phyloP scores from a whole-genome alignment of 2,329 filamentous ascomycete species.

The Neonectria punicea region DNA sequence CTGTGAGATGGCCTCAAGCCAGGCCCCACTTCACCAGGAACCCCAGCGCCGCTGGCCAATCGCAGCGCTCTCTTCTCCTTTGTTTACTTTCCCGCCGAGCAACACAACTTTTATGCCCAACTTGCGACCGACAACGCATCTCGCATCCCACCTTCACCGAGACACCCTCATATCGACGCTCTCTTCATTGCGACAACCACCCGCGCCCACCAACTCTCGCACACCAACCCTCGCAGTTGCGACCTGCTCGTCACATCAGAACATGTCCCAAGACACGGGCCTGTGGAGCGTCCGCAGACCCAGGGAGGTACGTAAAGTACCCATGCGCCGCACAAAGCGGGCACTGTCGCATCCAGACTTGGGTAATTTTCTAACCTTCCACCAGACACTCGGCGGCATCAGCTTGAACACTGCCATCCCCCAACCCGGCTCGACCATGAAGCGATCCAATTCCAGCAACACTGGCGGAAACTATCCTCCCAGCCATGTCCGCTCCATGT shows the following conservation, averaged over 20 bases:
- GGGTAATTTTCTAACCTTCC: slow-evolving; percentile 31
- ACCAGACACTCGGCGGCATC: slow-evolving; percentile 85
- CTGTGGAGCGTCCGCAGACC: slow-evolving; percentile 92
- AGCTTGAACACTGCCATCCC: slow-evolving; percentile 87
- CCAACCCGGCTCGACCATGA: slow-evolving; percentile 92
- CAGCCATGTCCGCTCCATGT: slow-evolving; percentile 83
- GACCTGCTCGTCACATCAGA: slow-evolving; percentile 22
- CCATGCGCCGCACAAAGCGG: slow-evolving; percentile 21
- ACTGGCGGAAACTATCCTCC: slow-evolving; percentile 68
- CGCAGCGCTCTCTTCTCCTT: slow-evolving; percentile 37
- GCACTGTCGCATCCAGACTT: slow-evolving; percentile 29
- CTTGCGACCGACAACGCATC: slow-evolving; percentile 28
- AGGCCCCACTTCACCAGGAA: not conserved
- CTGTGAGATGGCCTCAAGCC: not conserved
- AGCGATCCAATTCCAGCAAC: slow-evolving; percentile 85
- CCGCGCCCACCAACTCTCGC: slow-evolving; percentile 16
- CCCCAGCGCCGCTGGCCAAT: slow-evolving; percentile 39
- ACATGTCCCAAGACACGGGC: slow-evolving; percentile 87
- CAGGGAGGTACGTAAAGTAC: slow-evolving; percentile 75
- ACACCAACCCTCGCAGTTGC: slow-evolving; percentile 31
- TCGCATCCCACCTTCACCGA: slow-evolving; percentile 35
- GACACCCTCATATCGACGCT: slow-evolving; percentile 26
- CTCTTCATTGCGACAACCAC: not conserved
- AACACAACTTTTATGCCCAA: slow-evolving; percentile 45
- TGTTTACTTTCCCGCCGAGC: slow-evolving; percentile 57